Percentiles rank a stretch among this genome's conserved stretches.
Evolutionary conservation across 306 rosid genomes (phyloP).

Genomic region (Citrullus mucosospermus): DNA sequence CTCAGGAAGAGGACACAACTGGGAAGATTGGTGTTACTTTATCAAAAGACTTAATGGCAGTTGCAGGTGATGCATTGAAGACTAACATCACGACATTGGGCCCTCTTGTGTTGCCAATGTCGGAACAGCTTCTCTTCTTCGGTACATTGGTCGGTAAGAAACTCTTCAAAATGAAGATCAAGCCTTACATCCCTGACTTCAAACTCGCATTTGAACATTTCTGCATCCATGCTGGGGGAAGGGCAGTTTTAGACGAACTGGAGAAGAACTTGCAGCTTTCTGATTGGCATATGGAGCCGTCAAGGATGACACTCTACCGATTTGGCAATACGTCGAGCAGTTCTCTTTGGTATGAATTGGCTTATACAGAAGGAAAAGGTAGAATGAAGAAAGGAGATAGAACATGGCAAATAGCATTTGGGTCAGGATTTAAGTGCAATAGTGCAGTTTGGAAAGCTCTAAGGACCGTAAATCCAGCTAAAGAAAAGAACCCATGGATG

Average conservation of each 20-base stretch:
- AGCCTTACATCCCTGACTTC: conserved; percentile 87
- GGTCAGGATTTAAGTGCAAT: conserved; percentile 86
- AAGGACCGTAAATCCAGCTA: conserved; percentile 45
- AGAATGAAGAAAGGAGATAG: conserved; percentile 82
- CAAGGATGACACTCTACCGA: conserved; percentile 84
- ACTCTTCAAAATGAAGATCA: conserved; percentile 70
- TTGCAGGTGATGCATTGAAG: conserved; percentile 83
- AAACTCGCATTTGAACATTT: conserved; percentile 86
- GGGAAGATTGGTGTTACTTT: conserved; percentile 80
- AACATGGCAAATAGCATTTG: conserved; percentile 90
- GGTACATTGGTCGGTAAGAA: conserved; percentile 58
- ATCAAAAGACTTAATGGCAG: conserved; percentile 85
- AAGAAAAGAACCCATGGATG: conserved; percentile 77
- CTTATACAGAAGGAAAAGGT: conserved; percentile 81
- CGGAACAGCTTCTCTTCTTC: conserved; percentile 76
- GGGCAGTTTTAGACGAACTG: conserved; percentile 82
- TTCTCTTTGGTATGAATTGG: conserved; percentile 85
- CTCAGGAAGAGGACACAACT: conserved; percentile 69
- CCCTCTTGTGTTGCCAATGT: conserved; percentile 82
- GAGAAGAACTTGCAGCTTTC: conserved; percentile 86
- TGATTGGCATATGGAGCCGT: conserved; percentile 94
- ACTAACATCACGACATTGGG: conserved; percentile 83
- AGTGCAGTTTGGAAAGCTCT: conserved; percentile 96
- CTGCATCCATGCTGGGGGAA: conserved; percentile 88
- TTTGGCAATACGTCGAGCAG: conserved; percentile 92